Conservation (phyloP, 805 yeast genomes). For the Candida sonorensis region DNA sequence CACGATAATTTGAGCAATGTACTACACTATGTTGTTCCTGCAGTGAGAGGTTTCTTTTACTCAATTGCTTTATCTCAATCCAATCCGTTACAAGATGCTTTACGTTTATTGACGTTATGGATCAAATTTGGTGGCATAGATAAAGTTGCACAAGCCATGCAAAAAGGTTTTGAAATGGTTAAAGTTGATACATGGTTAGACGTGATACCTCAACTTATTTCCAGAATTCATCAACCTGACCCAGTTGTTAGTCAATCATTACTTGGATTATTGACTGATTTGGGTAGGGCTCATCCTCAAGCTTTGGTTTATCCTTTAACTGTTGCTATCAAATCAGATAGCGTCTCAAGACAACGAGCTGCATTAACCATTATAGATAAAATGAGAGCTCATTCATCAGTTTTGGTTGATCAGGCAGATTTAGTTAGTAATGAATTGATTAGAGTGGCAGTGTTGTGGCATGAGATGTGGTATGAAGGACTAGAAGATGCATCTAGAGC, state of each 20-base stretch:
- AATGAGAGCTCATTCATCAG: constrained; percentile 83
- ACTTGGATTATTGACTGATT: constrained; percentile 71
- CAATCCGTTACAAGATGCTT: constrained; percentile 86
- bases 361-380: constrained; percentile 88
- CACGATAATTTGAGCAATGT: constrained; percentile 47
- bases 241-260: constrained; percentile 75
- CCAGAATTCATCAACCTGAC: constrained; percentile 94
- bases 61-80: constrained; percentile 84
- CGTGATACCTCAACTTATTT: constrained; percentile 90
- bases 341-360: constrained; percentile 82
- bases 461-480: constrained; percentile 97
- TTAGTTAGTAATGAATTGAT: constrained; percentile 90
- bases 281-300: constrained; percentile 96
- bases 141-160: constrained; percentile 85
- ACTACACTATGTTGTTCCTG: constrained; percentile 88
- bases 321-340: constrained; percentile 92
- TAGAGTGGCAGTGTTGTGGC: constrained; percentile 94
- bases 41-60: constrained; percentile 92
- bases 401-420: constrained; percentile 85
- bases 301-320: constrained; percentile 93
- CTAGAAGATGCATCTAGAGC: constrained; percentile 92
- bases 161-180: constrained; percentile 85
- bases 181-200: constrained; percentile 92
- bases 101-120: constrained; percentile 88
- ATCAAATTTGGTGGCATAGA: constrained; percentile 91